Evolutionary conservation across 2,329 filamentous ascomycete species (phyloP).

Genomic region (Pseudocercospora crystallina): DNA sequence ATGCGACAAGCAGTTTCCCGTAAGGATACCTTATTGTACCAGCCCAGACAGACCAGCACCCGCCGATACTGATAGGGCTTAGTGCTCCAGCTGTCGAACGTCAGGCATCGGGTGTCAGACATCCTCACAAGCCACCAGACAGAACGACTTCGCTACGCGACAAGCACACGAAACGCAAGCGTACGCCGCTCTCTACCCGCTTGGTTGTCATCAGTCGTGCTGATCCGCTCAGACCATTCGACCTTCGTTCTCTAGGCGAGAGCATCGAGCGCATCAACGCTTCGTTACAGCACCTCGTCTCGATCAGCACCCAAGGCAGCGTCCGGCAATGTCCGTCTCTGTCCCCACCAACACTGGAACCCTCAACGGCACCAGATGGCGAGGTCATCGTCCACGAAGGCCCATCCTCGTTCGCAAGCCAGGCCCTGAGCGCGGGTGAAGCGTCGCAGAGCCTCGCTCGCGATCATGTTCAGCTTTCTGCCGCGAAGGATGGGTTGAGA

Average conservation of each 20-base stretch:
- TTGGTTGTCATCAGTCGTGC: no score
- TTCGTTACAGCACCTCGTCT: conserved; percentile 13
- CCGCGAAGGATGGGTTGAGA: conserved; percentile 13
- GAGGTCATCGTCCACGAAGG: conserved; percentile 11
- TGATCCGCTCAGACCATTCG: no score
- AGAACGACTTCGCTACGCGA: background rate
- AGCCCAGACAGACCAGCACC: no score
- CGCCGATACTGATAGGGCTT: no score
- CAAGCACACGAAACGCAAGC: no score
- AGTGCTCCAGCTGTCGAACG: conserved; percentile 13
- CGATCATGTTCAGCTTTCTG: conserved; percentile 10
- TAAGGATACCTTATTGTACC: no score
- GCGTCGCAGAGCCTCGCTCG: conserved; percentile 13
- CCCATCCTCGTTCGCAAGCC: conserved; percentile 9
- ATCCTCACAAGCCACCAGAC: background rate
- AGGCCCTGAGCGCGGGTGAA: conserved; percentile 14
- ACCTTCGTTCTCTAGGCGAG: no score
- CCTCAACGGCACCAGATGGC: conserved; percentile 2
- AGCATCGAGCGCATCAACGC: conserved; percentile 14
- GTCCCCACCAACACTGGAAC: conserved; percentile 1
- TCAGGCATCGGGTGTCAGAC: conserved; percentile 14
- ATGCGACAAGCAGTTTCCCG: conserved; percentile 15
- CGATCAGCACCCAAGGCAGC: background rate
- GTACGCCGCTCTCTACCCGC: no score
- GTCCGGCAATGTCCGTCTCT: no score